Conservation (phyloP, 2,329 filamentous ascomycete genomes). For the Fusarium sp. region DNA sequence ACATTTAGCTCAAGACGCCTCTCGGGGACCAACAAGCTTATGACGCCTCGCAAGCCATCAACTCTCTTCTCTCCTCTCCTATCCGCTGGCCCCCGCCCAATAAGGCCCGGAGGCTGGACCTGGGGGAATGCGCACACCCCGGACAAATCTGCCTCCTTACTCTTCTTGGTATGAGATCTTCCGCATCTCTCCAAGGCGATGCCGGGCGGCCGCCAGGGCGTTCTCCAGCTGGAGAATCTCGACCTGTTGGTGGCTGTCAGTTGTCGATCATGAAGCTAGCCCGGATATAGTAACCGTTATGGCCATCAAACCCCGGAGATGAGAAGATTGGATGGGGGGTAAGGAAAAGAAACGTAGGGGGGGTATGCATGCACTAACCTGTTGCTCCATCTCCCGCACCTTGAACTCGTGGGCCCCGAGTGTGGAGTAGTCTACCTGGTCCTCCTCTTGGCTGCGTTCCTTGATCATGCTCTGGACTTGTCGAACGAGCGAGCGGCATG, state of each 20-base stretch:
- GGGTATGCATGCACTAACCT: slow-evolving; percentile 68
- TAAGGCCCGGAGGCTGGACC: neutral
- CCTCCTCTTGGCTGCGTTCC: slow-evolving; percentile 83
- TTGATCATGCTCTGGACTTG: slow-evolving; percentile 96
- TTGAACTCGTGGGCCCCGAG: slow-evolving; percentile 97
- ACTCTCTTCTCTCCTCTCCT: slow-evolving; percentile 6
- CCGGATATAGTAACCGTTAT: slow-evolving; percentile 37
- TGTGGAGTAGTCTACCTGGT: slow-evolving; percentile 87
- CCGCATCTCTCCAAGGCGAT: slow-evolving; percentile 94
- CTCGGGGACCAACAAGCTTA: slow-evolving; percentile 1
- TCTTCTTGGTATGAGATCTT: slow-evolving; percentile 95
- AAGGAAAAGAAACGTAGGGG: neutral
- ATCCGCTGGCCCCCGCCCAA: neutral
- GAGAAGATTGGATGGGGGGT: slow-evolving; percentile 2
- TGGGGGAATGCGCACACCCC: slow-evolving; percentile 6
- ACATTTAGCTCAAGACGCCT: neutral
- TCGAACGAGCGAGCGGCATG: slow-evolving; percentile 86
- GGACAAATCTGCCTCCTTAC: slow-evolving; percentile 40
- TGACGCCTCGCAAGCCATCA: slow-evolving; percentile 11
- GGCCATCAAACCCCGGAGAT: slow-evolving; percentile 20
- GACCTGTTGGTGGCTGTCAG: slow-evolving; percentile 68
- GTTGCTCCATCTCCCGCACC: slow-evolving; percentile 98
- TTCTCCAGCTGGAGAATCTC: slow-evolving; percentile 98
- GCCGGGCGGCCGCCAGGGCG: slow-evolving; percentile 78
- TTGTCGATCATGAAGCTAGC: slow-evolving; percentile 18